Percentiles rank a stretch among this genome's conserved stretches.
Conservation (phyloP, 2,329 filamentous ascomycete species). For the Coleophoma eucalyptorum region DNA sequence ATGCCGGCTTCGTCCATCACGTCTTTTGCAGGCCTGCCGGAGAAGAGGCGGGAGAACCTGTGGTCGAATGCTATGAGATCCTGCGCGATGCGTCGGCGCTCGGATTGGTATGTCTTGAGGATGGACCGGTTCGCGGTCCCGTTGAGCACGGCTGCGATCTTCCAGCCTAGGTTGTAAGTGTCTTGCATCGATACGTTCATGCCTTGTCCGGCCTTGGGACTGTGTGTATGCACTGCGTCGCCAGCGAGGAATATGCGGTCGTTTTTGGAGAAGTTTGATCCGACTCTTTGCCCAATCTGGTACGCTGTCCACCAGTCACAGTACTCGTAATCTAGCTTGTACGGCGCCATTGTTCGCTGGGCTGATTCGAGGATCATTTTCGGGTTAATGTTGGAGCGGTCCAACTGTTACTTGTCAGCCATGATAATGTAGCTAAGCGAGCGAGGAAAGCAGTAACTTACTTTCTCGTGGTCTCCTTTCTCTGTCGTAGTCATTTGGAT, state of each 20-base stretch:
- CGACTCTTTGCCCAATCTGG: conserved; percentile 64
- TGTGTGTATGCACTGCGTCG: conserved; percentile 55
- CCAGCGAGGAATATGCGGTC: conserved; percentile 48
- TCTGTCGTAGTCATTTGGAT: conserved; percentile 55
- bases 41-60: conserved; percentile 51
- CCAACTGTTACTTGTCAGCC: conserved; percentile 35
- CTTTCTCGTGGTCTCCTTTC: conserved; percentile 33
- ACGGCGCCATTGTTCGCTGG: conserved; percentile 62
- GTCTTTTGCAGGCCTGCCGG: conserved; percentile 48
- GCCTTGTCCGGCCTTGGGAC: conserved; percentile 60
- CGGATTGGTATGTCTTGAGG: conserved; percentile 58
- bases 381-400: conserved; percentile 59
- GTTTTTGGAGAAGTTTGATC: conserved; percentile 48
- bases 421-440: conserved; percentile 1
- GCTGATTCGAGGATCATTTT: conserved; percentile 60
- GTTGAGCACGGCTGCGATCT: conserved; percentile 44
- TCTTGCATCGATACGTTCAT: conserved; percentile 58
- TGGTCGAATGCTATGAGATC: conserved; percentile 64
- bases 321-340: conserved; percentile 59
- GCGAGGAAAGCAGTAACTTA: neutral
- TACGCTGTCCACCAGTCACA: conserved; percentile 68
- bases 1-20: conserved; percentile 42
- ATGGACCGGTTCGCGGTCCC: conserved; percentile 40
- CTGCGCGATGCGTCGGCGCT: conserved; percentile 58
- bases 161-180: conserved; percentile 60